Percentiles rank a stretch among this genome's conserved stretches.
phyloP scores from a whole-genome alignment of 2,329 filamentous ascomycete genomes.

The Fusarium redolens region DNA sequence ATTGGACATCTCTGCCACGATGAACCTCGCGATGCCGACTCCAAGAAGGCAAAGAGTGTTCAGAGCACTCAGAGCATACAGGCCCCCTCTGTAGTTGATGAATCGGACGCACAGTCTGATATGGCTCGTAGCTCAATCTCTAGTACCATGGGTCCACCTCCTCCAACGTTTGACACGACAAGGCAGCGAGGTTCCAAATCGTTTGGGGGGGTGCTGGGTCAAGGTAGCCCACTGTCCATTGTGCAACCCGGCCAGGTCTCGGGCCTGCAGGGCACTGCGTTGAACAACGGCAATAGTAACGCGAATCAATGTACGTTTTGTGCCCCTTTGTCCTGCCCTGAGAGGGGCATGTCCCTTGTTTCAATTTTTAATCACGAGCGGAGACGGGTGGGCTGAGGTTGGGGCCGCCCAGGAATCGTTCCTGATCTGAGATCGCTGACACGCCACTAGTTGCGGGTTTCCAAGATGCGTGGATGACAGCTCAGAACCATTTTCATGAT shows the following conservation, averaged over 20 bases:
- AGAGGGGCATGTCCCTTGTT: conserved; percentile 35
- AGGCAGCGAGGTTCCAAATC: conserved; percentile 55
- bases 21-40: conserved; percentile 86
- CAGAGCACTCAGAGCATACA: conserved; percentile 57
- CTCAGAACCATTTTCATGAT: conserved; percentile 82
- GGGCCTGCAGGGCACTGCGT: conserved; percentile 71
- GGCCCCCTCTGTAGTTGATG: conserved; percentile 66
- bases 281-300: conserved; percentile 65
- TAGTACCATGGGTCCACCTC: conserved; percentile 65
- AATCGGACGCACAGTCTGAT: conserved; percentile 66
- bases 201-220: conserved; percentile 59
- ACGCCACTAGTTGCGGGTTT: conserved; percentile 76
- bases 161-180: conserved; percentile 57
- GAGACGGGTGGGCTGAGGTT: conserved; percentile 40
- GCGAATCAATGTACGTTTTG: conserved; percentile 78
- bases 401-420: conserved; percentile 33
- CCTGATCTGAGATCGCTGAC: conserved; percentile 43
- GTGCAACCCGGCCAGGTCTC: conserved; percentile 78
- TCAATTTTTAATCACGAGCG: conserved; percentile 42
- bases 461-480: conserved; percentile 82
- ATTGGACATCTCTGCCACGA: conserved; percentile 99
- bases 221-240: conserved; percentile 70
- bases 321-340: conserved; percentile 37
- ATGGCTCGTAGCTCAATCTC: conserved; percentile 66
- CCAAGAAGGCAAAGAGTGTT: conserved; percentile 80